Base-by-base conservation (phyloP, 1,284 basidiomycete genomes). In the Heterobasidion irregulare region DNA sequence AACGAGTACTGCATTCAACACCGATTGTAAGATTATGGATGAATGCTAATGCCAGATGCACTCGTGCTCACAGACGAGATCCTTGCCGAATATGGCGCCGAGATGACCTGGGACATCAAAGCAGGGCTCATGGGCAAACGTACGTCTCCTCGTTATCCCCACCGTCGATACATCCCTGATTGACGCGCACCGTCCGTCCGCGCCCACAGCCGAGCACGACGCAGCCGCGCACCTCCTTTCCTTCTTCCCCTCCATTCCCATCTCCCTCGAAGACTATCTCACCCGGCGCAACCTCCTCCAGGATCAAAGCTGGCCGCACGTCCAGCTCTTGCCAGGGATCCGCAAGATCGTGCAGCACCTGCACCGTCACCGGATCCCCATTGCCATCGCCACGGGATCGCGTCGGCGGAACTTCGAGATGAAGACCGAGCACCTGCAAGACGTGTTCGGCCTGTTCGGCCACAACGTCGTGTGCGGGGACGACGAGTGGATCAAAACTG, bases 41-140 rank as follows among this genome's bases (percentile, higher is more conserved):
- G 7, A 41, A 41, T 26, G 26, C 26, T 26, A 5, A 26, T 26
- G 26, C 56, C 54, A 19, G 36, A 16, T 6, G 18, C 8, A 6
- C 12, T 47, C 9, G 10, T 55, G 45, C 47, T 13, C 16, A 18
- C 62, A 86, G 84, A 91, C 69, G 75, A 80, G 45, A 86, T 89
- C 56, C 79, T 92, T 43, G 78, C 73, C n/a, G 72, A 71, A n/a
- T 82, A 86, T 63, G 88, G 86, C 38, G 83, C 81, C 58, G 71
- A 79, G 61, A 88, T 91, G 86, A 86, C 86, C 8, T 90, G 88
- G 87, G 83, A 88, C 55, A 89, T 91, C 58, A 92, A 92, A 65
- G 83, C 86, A 18, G 84, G 84, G 0, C 79, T 86, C 54, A 92
- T 92, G 89, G 89, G 89, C 53, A 89, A 86, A 75, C 80, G 88